These are phyloP conservation scores for Laburnicola sp. DNA, from an alignment of 2,329 filamentous ascomycete species.

Conservation along the genomic window DNA sequence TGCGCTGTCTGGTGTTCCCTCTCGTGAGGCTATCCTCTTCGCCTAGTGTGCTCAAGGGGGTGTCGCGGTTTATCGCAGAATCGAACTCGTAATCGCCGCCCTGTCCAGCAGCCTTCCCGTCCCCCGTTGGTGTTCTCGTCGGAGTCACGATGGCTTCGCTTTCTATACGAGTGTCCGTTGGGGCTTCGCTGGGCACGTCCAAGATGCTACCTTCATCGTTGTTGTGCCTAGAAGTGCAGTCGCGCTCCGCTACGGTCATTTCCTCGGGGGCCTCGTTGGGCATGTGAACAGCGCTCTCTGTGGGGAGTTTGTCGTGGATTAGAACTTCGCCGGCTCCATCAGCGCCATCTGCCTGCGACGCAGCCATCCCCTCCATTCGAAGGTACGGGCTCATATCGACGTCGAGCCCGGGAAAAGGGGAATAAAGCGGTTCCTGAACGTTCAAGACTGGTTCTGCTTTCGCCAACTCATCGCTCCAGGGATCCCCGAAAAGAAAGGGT, in stretches of 20 bases:
- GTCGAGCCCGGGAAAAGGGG: background rate
- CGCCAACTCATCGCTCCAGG: background rate
- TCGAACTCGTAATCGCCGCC: background rate
- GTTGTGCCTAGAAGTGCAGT: background rate
- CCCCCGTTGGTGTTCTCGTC: background rate
- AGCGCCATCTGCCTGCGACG: background rate
- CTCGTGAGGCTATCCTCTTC: background rate
- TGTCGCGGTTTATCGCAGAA: background rate
- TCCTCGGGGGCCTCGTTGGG: background rate
- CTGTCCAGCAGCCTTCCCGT: background rate
- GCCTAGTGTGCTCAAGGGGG: background rate
- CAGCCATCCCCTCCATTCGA: background rate
- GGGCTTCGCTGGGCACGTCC: background rate
- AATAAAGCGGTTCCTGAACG: background rate
- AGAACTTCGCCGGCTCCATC: background rate
- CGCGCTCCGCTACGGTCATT: background rate
- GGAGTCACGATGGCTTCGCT: background rate
- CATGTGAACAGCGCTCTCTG: background rate
- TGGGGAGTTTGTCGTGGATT: background rate
- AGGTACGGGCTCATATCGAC: background rate
- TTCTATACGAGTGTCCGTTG: background rate
- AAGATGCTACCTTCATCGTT: background rate
- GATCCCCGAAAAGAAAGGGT: background rate
- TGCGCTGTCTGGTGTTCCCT: background rate
- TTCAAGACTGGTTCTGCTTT: slow-evolving; percentile 1